A percentile compares a stretch with the other conserved stretches of the same genome.
These are phyloP conservation scores for Limonium bicolor DNA, from an alignment of 148 eudicot species.

Conservation along the genomic window DNA sequence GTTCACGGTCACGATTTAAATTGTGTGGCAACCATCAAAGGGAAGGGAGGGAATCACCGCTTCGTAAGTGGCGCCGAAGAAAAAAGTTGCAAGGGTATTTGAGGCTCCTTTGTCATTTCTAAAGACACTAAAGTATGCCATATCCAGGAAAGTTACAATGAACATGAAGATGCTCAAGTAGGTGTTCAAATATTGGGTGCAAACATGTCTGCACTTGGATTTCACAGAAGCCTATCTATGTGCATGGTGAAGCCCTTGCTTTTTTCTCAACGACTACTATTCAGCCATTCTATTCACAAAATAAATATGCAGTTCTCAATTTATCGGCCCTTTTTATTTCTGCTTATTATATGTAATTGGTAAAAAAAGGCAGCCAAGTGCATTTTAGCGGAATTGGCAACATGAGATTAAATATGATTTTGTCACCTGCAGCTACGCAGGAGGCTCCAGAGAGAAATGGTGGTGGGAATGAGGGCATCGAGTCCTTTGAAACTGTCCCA, in stretches of 20 bases:
- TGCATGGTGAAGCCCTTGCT: conserved; percentile 72
- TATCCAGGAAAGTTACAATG: conserved; percentile 22
- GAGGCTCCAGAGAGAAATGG: conserved; percentile 30
- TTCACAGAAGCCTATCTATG: conserved; percentile 94
- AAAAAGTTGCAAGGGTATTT: conserved; percentile 94
- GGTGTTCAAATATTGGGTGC: conserved; percentile 91
- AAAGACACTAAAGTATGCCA: conserved; percentile 73
- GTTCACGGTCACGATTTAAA: conserved; percentile 98
- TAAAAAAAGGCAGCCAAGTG: too few relatives aligned
- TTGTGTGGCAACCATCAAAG: conserved; percentile 59
- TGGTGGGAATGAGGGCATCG: conserved; percentile 30
- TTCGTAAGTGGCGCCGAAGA: conserved; percentile 96
- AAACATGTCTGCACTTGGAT: conserved; percentile 97
- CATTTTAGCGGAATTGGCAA: too few relatives aligned
- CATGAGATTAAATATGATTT: neutral
- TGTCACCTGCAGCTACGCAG: conserved; percentile 30
- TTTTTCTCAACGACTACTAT: too few relatives aligned
- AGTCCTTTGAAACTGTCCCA: conserved; percentile 83
- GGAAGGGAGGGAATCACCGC: conserved; percentile 86
- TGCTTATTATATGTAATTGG: too few relatives aligned
- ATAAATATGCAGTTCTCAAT: too few relatives aligned
- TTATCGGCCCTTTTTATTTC: too few relatives aligned
- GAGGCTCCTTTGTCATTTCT: conserved; percentile 92
- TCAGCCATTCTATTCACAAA: too few relatives aligned
- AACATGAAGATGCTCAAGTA: conserved; percentile 44